Percentiles rank a stretch among this genome's conserved stretches.
These are phyloP conservation scores for Podospora appendiculata DNA, from an alignment of 495 filamentous ascomycete species.

Conservation along the genomic window DNA sequence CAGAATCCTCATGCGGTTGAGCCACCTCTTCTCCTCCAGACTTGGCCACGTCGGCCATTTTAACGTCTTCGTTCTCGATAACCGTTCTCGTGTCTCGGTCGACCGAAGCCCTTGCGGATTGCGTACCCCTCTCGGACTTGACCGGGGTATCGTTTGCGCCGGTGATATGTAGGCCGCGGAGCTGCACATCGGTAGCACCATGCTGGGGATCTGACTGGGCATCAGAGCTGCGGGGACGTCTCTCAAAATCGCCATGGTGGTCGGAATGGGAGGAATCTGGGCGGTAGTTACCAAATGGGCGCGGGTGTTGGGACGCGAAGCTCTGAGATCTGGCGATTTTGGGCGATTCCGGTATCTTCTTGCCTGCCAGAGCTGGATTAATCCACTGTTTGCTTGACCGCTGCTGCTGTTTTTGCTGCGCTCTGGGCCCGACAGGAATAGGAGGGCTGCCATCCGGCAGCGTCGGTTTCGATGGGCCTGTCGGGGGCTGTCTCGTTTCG, in stretches of 20 bases:
- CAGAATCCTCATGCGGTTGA: conserved; percentile 1
- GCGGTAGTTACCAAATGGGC: conserved; percentile 26
- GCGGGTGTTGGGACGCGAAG: conserved; percentile 28
- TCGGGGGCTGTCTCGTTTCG: conserved; percentile 30
- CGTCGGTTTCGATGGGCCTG: conserved; percentile 39
- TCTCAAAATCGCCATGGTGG: conserved; percentile 30
- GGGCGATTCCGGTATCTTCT: conserved; percentile 38
- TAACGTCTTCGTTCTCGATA: conserved; percentile 10
- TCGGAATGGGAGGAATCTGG: conserved; percentile 31
- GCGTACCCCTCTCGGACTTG: conserved; percentile 28
- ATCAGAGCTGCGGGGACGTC: conserved; percentile 38
- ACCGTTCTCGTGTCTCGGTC: conserved; percentile 24
- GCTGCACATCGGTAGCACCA: conserved; percentile 19
- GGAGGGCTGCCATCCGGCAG: conserved; percentile 45
- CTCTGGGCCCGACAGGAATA: conserved; percentile 53
- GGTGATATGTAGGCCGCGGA: conserved; percentile 21
- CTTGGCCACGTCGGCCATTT: conserved; percentile 11
- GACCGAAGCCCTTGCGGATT: conserved; percentile 30
- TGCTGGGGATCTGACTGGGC: conserved; percentile 30
- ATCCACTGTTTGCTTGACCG: conserved; percentile 55
- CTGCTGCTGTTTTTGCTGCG: conserved; percentile 30
- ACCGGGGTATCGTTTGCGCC: conserved; percentile 26
- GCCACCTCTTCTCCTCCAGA: not conserved
- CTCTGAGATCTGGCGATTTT: conserved; percentile 35
- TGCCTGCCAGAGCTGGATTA: conserved; percentile 39